Conservation (phyloP, 768 basidiomycete species). For the Russula griseocarnosa region DNA sequence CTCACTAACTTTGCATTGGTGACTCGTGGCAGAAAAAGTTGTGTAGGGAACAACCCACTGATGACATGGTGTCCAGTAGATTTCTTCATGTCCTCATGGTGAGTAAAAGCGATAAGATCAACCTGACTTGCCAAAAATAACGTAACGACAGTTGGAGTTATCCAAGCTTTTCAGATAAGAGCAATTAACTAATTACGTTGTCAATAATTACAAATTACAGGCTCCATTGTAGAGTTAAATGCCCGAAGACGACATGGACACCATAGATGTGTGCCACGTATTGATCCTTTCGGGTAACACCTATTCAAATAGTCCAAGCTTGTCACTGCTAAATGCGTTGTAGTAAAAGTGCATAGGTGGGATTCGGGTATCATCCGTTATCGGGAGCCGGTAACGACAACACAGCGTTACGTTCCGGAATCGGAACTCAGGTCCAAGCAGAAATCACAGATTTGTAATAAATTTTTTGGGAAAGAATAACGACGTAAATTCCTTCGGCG, state of each 20-base stretch:
- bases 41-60: background rate
- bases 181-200: background rate
- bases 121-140: background rate
- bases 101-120: background rate
- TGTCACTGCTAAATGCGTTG: background rate
- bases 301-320: background rate
- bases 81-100: background rate
- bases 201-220: background rate
- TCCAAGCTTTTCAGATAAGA: slow-evolving; percentile 11
- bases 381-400: background rate
- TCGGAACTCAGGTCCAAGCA: background rate
- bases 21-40: background rate
- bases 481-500: slow-evolving; percentile 4
- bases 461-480: background rate
- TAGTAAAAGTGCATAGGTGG: background rate
- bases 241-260: background rate
- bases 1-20: background rate
- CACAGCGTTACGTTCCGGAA: background rate
- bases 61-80: background rate
- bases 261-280: slow-evolving; percentile 8
- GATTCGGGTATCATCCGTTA: slow-evolving; percentile 1
- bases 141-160: background rate
- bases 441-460: background rate
- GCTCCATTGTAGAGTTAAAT: no score
- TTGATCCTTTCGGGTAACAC: background rate